A percentile compares a stretch with the other conserved stretches of the same genome.
Conservation (phyloP, 2,329 filamentous ascomycete species). For the Fusarium palustre region DNA sequence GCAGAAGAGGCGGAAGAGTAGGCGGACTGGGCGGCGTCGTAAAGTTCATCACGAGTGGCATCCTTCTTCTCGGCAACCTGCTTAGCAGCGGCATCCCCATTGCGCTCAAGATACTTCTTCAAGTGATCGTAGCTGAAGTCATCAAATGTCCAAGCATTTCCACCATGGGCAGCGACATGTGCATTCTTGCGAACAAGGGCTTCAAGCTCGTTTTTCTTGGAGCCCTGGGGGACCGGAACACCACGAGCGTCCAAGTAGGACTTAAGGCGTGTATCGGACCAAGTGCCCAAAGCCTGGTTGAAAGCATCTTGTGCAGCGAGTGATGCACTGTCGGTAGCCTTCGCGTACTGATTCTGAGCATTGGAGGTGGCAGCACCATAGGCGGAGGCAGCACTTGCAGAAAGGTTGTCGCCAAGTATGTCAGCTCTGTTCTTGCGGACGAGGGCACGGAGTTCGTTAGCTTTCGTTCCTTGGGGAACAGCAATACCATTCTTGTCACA, state of each 20-base stretch:
- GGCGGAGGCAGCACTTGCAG: conserved; percentile 67
- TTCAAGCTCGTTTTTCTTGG: conserved; percentile 78
- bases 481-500: conserved; percentile 87
- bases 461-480: conserved; percentile 90
- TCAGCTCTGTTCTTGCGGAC: conserved; percentile 87
- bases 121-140: conserved; percentile 79
- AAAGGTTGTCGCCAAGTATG: conserved; percentile 73
- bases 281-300: conserved; percentile 68
- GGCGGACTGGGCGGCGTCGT: conserved; percentile 71
- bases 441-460: conserved; percentile 89
- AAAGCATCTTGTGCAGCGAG: conserved; percentile 75
- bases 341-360: conserved; percentile 80
- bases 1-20: conserved; percentile 70
- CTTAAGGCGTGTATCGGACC: conserved; percentile 83
- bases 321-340: conserved; percentile 76
- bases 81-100: conserved; percentile 67
- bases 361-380: conserved; percentile 79
- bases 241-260: conserved; percentile 81
- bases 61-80: conserved; percentile 71
- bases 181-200: conserved; percentile 79
- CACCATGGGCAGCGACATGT: conserved; percentile 76
- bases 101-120: conserved; percentile 65
- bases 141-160: conserved; percentile 82
- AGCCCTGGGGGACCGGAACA: conserved; percentile 77
- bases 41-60: conserved; percentile 78